phyloP scores from a whole-genome alignment of 108 stramenopile species.

The Schizochytrium sp. region DNA sequence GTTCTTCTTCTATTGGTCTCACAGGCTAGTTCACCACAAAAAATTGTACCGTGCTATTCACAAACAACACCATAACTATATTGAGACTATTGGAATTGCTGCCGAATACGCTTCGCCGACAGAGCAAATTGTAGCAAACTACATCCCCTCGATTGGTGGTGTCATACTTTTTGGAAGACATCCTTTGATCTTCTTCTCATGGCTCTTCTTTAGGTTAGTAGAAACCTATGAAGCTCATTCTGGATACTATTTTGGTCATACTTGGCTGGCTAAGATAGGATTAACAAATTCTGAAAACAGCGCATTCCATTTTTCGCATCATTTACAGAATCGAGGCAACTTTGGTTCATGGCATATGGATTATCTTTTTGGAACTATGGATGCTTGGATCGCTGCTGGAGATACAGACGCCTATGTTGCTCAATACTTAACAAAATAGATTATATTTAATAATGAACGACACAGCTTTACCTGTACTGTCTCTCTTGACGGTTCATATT shows the following conservation, averaged over 20 bases:
- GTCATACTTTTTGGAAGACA: constrained; percentile 65
- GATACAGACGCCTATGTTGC: constrained; percentile 63
- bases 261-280: constrained; percentile 40
- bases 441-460: background rate
- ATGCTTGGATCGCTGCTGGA: constrained; percentile 51
- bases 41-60: constrained; percentile 63
- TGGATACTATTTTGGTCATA: constrained; percentile 64
- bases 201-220: constrained; percentile 63
- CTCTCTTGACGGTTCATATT: background rate
- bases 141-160: constrained; percentile 65
- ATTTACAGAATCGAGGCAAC: constrained; percentile 62
- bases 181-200: constrained; percentile 61
- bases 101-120: constrained; percentile 67
- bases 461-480: background rate
- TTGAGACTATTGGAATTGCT: constrained; percentile 64
- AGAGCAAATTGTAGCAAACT: constrained; percentile 63
- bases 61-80: constrained; percentile 69
- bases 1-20: constrained; percentile 68
- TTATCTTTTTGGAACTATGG: constrained; percentile 67
- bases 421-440: background rate
- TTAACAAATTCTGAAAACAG: constrained; percentile 48
- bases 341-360: constrained; percentile 66
- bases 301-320: constrained; percentile 65
- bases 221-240: constrained; percentile 69
- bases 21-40: constrained; percentile 63